Conservation (phyloP, 2,329 filamentous ascomycete genomes). For the Trichoderma endophyticum region DNA sequence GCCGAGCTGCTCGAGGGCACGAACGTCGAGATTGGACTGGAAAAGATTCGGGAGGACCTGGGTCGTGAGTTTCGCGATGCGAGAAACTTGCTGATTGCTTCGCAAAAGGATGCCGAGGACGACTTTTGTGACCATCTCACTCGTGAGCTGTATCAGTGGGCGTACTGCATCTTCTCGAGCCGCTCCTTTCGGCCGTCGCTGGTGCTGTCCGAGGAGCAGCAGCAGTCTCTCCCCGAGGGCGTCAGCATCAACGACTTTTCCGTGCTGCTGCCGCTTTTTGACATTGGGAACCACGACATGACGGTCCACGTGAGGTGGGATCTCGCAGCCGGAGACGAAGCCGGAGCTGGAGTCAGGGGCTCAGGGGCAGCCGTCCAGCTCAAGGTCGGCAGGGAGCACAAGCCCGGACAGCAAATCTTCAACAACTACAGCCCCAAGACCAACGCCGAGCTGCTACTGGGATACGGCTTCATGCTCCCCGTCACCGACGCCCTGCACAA, state of each 20-base stretch:
- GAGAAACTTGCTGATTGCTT: conserved; percentile 33
- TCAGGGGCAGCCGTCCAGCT: conserved; percentile 40
- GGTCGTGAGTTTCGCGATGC: conserved; percentile 46
- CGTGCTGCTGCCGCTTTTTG: conserved; percentile 66
- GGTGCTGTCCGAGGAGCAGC: conserved; percentile 42
- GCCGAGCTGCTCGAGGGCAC: conserved; percentile 54
- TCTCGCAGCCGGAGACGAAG: conserved; percentile 27
- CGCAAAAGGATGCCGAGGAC: conserved; percentile 24
- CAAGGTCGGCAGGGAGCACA: conserved; percentile 40
- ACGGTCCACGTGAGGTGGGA: conserved; percentile 59
- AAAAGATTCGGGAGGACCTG: conserved; percentile 46
- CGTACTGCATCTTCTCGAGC: conserved; percentile 62
- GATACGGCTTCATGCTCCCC: conserved; percentile 60
- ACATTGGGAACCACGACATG: conserved; percentile 69
- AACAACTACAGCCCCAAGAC: conserved; percentile 75
- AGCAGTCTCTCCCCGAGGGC: conserved; percentile 29
- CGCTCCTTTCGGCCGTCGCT: conserved; percentile 62
- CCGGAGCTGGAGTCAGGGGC: conserved; percentile 17
- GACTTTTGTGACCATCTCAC: conserved; percentile 38
- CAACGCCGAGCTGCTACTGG: conserved; percentile 66
- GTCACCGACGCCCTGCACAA: conserved; percentile 50
- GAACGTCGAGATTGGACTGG: conserved; percentile 48
- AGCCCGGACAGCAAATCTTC: conserved; percentile 54
- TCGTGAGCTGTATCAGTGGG: conserved; percentile 58
- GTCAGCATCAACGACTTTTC: conserved; percentile 57